A percentile compares a stretch with the other conserved stretches of the same genome.
These are phyloP conservation scores for Parachaetomium inaequale DNA, from an alignment of 495 filamentous ascomycete genomes.

Conservation along the genomic window DNA sequence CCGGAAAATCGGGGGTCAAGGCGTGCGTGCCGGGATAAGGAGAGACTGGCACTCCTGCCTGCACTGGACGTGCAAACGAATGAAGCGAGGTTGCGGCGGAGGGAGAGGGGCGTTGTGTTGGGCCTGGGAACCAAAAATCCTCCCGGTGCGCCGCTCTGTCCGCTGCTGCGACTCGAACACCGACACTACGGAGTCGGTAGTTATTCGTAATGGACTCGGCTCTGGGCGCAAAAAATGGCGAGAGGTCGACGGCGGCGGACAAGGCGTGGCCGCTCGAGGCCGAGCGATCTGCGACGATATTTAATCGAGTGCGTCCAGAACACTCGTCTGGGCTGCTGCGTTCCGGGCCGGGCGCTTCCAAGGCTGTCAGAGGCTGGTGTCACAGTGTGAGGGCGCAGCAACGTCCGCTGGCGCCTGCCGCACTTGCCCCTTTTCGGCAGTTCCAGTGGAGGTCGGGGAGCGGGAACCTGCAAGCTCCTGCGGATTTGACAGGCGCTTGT, in stretches of 20 bases:
- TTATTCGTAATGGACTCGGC: background rate
- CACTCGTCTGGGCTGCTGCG: background rate
- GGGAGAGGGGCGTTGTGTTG: constrained; percentile 6
- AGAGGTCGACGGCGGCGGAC: background rate
- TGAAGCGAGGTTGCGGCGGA: constrained; percentile 12
- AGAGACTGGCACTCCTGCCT: background rate
- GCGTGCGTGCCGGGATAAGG: background rate
- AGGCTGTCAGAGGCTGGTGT: constrained; percentile 5
- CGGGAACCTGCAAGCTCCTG: constrained; percentile 16
- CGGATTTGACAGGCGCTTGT: constrained; percentile 25
- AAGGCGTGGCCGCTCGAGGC: constrained; percentile 3
- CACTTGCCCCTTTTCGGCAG: constrained; percentile 30
- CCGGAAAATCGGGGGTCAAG: background rate
- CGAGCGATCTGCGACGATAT: constrained; percentile 15
- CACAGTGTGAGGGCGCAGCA: constrained; percentile 13
- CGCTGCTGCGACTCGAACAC: background rate
- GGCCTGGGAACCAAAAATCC: background rate
- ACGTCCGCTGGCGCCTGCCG: background rate
- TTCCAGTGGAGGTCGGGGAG: constrained; percentile 15
- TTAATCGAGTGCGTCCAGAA: constrained; percentile 8
- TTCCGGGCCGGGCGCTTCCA: constrained; percentile 14
- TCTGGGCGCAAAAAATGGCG: background rate
- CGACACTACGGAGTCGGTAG: too few relatives aligned
- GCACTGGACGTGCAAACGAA: background rate
- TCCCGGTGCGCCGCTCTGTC: background rate